Evolutionary conservation across 345 rosid species (phyloP).

Genomic region (Abelmoschus esculentus): DNA sequence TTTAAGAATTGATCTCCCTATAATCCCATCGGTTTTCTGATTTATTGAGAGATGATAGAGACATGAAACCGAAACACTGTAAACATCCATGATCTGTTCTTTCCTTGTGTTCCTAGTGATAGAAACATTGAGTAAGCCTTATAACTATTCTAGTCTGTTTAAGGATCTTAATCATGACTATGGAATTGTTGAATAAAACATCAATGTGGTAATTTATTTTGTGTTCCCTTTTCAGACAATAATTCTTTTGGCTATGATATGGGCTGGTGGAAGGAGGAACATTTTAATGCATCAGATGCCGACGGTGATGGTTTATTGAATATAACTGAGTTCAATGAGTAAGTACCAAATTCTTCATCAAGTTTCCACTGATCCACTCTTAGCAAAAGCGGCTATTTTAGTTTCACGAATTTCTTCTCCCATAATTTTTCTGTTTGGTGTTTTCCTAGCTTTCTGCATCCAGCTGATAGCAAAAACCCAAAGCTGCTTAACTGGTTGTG

Average conservation of each 20-base stretch:
- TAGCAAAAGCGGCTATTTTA: neutral
- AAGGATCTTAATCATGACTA: neutral
- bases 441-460: slow-evolving; percentile 76
- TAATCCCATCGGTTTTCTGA: neutral
- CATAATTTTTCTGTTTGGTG: slow-evolving; percentile 10
- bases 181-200: neutral
- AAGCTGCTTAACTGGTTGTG: slow-evolving; percentile 75
- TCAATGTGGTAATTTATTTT: slow-evolving; percentile 2
- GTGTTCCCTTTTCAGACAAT: slow-evolving; percentile 36
- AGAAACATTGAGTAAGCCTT: neutral
- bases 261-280: slow-evolving; percentile 99
- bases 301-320: slow-evolving; percentile 89
- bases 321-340: slow-evolving; percentile 93
- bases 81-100: neutral
- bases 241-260: slow-evolving; percentile 68
- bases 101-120: neutral
- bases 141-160: neutral
- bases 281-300: slow-evolving; percentile 93
- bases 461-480: slow-evolving; percentile 85
- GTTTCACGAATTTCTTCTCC: neutral
- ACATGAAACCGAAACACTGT: neutral
- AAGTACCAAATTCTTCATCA: slow-evolving; percentile 25
- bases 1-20: neutral
- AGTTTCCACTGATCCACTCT: neutral
- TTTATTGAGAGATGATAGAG: neutral